These are phyloP conservation scores for Picea abies DNA, from an alignment of 83 land plant species.

Conservation along the genomic window DNA sequence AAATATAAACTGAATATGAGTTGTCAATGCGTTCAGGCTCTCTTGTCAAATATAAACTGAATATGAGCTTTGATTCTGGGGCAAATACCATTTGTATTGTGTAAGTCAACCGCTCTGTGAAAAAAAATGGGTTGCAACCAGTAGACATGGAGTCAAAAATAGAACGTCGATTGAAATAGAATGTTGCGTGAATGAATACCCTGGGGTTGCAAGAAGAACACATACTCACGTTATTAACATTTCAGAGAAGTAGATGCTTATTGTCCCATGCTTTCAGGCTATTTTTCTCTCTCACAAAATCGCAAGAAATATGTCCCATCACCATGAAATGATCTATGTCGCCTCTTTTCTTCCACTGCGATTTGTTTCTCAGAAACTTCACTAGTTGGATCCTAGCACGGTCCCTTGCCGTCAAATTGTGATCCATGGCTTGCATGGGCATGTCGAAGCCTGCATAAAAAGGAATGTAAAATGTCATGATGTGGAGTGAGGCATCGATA, in stretches of 20 bases:
- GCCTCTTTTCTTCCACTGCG: constrained; percentile 20
- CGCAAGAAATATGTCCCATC: constrained; percentile 52
- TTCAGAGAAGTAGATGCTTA: constrained; percentile 36
- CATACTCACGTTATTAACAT: constrained; percentile 48
- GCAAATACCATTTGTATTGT: constrained; percentile 60
- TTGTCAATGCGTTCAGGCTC: no score
- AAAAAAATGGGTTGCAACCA: constrained; percentile 35
- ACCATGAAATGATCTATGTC: constrained; percentile 57
- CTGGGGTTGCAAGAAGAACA: constrained; percentile 83
- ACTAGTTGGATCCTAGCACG: constrained; percentile 23
- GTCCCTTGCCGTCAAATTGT: constrained; percentile 31
- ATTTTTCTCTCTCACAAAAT: constrained; percentile 37
- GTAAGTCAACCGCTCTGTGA: neutral
- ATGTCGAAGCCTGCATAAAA: neutral
- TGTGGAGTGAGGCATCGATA: no score
- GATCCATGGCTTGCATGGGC: constrained; percentile 1
- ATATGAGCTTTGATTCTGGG: constrained; percentile 18
- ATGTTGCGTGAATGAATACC: constrained; percentile 72
- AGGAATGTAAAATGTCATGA: no score
- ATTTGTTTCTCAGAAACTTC: constrained; percentile 20
- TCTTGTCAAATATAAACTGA: no score
- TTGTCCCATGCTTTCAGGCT: constrained; percentile 41
- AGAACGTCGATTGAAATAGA: constrained; percentile 68
- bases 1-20: constrained; percentile 36
- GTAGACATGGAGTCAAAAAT: constrained; percentile 73